Percentiles rank a stretch among this genome's conserved stretches.
Evolutionary conservation across 352 stramenopile species (phyloP).

Genomic region (Globisporangium splendens): DNA sequence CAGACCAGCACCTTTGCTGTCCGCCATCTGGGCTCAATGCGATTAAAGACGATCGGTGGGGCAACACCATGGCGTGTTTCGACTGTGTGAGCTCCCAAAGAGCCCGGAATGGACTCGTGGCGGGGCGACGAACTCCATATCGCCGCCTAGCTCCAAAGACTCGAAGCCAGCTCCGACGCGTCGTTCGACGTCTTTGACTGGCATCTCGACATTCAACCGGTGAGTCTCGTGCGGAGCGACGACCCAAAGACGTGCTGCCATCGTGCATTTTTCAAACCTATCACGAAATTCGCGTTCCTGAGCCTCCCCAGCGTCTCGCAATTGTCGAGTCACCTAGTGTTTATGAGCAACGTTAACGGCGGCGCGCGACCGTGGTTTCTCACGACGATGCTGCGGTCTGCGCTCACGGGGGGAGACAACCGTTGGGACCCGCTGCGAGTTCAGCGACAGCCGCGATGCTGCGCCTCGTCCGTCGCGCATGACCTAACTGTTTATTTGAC

Average conservation of each 20-base stretch:
- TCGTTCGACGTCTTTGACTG: constrained; percentile 21
- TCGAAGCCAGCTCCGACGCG: constrained; percentile 20
- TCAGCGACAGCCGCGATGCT: constrained; percentile 16
- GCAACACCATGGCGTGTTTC: constrained; percentile 32
- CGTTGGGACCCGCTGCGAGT: constrained; percentile 15
- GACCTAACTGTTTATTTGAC: background rate
- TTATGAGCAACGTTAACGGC: constrained; percentile 33
- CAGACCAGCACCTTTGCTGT: too few species aligned
- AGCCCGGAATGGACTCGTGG: constrained; percentile 16
- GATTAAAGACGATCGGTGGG: constrained; percentile 28
- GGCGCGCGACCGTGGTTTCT: constrained; percentile 27
- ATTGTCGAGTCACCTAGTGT: constrained; percentile 23
- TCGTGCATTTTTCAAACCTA: constrained; percentile 31
- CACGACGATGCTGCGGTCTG: constrained; percentile 12
- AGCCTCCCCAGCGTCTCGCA: constrained; percentile 19
- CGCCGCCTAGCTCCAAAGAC: constrained; percentile 23
- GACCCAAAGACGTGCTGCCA: constrained; percentile 26
- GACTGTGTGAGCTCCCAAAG: constrained; percentile 21
- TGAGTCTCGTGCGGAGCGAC: constrained; percentile 21
- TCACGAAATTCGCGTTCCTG: constrained; percentile 29
- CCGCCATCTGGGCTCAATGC: constrained; percentile 31
- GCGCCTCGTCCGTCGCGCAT: constrained; percentile 18
- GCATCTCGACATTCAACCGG: constrained; percentile 23
- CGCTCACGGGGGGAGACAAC: constrained; percentile 26
- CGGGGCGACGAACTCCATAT: constrained; percentile 28